phyloP scores from a whole-genome alignment of 2,329 filamentous ascomycete genomes.

The Exserohilum rostratum region DNA sequence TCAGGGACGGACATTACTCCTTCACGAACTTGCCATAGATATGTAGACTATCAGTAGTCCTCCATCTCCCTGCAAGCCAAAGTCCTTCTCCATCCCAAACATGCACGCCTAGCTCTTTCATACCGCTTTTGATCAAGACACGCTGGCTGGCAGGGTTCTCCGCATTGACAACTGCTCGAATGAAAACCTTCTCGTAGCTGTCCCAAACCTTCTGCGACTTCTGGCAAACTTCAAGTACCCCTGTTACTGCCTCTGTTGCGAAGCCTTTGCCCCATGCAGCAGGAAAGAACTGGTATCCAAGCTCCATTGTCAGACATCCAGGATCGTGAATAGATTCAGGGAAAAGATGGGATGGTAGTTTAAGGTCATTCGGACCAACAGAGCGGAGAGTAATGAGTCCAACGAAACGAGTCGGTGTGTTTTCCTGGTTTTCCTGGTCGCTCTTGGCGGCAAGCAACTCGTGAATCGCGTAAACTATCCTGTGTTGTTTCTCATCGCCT shows the following conservation, averaged over 20 bases:
- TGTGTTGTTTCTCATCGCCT: slow-evolving; percentile 25
- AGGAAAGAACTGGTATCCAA: slow-evolving; percentile 32
- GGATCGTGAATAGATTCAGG: slow-evolving; percentile 10
- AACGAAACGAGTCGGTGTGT: slow-evolving; percentile 20
- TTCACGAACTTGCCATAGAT: slow-evolving; percentile 33
- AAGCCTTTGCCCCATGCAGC: slow-evolving; percentile 30
- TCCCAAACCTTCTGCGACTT: slow-evolving; percentile 27
- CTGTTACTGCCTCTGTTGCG: slow-evolving; percentile 28
- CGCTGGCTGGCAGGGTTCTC: slow-evolving; percentile 37
- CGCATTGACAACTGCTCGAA: slow-evolving; percentile 41
- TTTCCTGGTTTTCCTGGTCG: background rate
- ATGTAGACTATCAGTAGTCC: slow-evolving; percentile 25
- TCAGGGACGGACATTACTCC: slow-evolving; percentile 4
- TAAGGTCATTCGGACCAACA: slow-evolving; percentile 19
- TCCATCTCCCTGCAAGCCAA: slow-evolving; percentile 33
- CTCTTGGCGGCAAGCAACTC: slow-evolving; percentile 15
- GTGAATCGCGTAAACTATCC: slow-evolving; percentile 37
- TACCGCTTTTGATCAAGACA: slow-evolving; percentile 41
- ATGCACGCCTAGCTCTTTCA: slow-evolving; percentile 35
- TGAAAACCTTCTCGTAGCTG: slow-evolving; percentile 34
- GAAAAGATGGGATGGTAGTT: slow-evolving; percentile 18
- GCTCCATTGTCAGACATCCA: slow-evolving; percentile 29
- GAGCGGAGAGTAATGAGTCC: slow-evolving; percentile 32
- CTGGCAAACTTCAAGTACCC: slow-evolving; percentile 31
- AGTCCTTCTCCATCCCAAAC: slow-evolving; percentile 32